phyloP scores from a whole-genome alignment of 1,139 yeast species.

The Blastobotrys elegans region DNA sequence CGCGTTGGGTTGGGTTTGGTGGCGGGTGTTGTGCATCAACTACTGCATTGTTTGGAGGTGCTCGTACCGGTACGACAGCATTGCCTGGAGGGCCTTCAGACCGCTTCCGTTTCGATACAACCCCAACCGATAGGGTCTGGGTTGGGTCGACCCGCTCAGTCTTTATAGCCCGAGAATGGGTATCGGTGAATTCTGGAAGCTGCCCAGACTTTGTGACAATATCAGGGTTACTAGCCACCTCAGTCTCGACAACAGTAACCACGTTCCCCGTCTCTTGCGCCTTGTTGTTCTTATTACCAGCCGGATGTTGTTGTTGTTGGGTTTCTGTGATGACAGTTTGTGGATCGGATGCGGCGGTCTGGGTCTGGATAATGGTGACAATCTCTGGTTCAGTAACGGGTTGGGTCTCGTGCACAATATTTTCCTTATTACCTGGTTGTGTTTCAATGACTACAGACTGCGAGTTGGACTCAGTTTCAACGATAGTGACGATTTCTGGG shows the following conservation, averaged over 20 bases:
- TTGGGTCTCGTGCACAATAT: not conserved
- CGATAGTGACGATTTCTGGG: too few species aligned
- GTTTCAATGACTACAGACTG: too few species aligned
- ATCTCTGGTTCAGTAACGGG: not conserved
- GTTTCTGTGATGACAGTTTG: too few species aligned
- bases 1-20: conserved; percentile 1
- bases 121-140: not conserved
- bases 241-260: too few species aligned
- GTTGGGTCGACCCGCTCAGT: not conserved
- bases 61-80: conserved; percentile 8
- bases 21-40: conserved; percentile 1
- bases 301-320: too few species aligned
- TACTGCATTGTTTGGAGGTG: conserved; percentile 5
- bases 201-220: not conserved
- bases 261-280: too few species aligned
- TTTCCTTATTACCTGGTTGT: not conserved
- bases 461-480: too few species aligned
- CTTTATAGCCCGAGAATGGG: not conserved
- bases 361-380: not conserved
- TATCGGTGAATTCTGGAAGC: not conserved
- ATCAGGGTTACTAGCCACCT: not conserved
- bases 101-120: not conserved
- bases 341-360: too few species aligned
- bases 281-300: too few species aligned
- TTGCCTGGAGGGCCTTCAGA: not conserved